Conservation (phyloP, 2,329 filamentous ascomycete species). For the Cladosporium colombiae region DNA sequence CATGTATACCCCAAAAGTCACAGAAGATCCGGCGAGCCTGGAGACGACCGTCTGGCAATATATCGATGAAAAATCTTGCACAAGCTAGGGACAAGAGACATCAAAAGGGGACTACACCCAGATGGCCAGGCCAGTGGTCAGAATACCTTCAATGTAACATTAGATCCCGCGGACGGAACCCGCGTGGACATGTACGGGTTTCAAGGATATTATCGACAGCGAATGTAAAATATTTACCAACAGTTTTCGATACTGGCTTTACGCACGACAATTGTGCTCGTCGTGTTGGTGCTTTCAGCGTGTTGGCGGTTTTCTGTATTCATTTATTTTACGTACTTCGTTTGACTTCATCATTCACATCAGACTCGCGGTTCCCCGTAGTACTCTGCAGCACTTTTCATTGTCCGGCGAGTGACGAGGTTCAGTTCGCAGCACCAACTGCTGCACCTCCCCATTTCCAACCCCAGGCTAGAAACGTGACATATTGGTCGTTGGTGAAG, state of each 20-base stretch:
- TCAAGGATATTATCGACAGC: neutral
- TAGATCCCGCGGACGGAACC: neutral
- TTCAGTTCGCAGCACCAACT: neutral
- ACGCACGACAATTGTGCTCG: neutral
- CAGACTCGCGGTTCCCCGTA: neutral
- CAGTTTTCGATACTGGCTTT: neutral
- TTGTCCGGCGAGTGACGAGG: neutral
- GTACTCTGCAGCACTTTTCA: neutral
- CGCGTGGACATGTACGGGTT: neutral
- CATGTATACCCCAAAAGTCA: constrained; percentile 11
- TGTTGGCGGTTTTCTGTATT: neutral
- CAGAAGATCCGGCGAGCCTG: neutral
- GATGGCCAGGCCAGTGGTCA: neutral
- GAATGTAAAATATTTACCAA: constrained; percentile 1
- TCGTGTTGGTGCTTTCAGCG: neutral
- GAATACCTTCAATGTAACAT: neutral
- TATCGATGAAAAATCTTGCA: neutral
- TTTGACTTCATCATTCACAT: neutral
- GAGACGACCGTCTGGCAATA: neutral
- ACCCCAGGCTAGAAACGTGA: constrained; percentile 36
- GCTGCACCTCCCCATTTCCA: constrained; percentile 31
- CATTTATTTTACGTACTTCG: neutral
- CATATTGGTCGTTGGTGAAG: constrained; percentile 36
- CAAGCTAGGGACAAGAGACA: neutral
- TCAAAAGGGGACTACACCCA: neutral